These are phyloP conservation scores for Suhomyces choctaworum DNA, from an alignment of 1,139 yeast species.

Conservation along the genomic window DNA sequence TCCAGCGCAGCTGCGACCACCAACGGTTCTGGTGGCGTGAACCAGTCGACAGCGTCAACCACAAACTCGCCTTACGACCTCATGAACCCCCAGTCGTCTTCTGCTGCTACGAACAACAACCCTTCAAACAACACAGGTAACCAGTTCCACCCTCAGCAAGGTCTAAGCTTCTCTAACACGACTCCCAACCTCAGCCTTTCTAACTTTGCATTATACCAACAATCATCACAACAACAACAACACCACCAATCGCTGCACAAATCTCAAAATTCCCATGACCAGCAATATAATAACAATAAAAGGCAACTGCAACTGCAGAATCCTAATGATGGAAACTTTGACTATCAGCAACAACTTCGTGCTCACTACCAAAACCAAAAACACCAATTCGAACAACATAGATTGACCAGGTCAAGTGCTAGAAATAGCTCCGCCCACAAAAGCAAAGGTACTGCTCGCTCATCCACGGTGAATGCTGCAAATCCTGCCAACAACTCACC, in stretches of 20 bases:
- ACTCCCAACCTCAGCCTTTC: conserved; percentile 18
- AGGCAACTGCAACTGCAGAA: conserved; percentile 12
- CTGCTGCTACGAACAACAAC: conserved; percentile 7
- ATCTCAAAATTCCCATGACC: conserved; percentile 12
- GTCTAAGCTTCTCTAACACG: conserved; percentile 27
- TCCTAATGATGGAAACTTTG: conserved; percentile 18
- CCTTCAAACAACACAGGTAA: conserved; percentile 18
- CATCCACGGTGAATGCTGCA: conserved; percentile 6
- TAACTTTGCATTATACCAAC: conserved; percentile 15
- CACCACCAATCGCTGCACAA: conserved; percentile 16
- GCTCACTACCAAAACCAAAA: conserved; percentile 31
- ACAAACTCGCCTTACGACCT: conserved; percentile 21
- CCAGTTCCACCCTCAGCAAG: conserved; percentile 35
- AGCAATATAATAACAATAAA: conserved; percentile 6
- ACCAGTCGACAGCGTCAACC: not conserved
- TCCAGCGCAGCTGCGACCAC: conserved; percentile 1
- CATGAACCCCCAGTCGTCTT: conserved; percentile 24
- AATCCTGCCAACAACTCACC: conserved; percentile 3
- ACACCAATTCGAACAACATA: conserved; percentile 19
- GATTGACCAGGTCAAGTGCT: conserved; percentile 17
- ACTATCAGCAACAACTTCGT: conserved; percentile 30
- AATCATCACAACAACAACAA: conserved; percentile 10
- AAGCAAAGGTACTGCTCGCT: conserved; percentile 3
- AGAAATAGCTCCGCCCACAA: conserved; percentile 10
- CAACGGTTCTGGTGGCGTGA: not conserved